A percentile compares a stretch with the other conserved stretches of the same genome.
These are phyloP conservation scores for Saxophila tyrrhenica DNA, from an alignment of 495 filamentous ascomycete genomes.

Conservation along the genomic window DNA sequence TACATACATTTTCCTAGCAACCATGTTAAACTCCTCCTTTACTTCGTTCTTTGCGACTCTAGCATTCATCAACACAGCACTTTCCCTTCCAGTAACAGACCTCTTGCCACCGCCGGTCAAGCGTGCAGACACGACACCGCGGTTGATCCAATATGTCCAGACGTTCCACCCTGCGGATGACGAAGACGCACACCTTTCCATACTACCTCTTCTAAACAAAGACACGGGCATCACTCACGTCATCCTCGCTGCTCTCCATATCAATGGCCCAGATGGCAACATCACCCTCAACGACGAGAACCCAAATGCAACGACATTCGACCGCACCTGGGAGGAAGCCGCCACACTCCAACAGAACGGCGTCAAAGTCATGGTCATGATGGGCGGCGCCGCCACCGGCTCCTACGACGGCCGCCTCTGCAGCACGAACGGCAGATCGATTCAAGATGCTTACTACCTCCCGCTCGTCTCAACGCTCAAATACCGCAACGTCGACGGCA, in stretches of 20 bases:
- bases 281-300: conserved; percentile 69
- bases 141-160: conserved; percentile 33
- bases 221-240: conserved; percentile 53
- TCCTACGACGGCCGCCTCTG: conserved; percentile 36
- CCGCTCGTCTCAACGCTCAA: conserved; percentile 51
- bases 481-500: conserved; percentile 48
- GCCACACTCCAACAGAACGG: conserved; percentile 50
- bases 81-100: background rate
- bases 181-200: conserved; percentile 44
- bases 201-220: conserved; percentile 55
- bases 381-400: conserved; percentile 67
- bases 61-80: background rate
- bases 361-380: conserved; percentile 67
- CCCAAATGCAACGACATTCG: conserved; percentile 44
- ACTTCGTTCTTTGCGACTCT: background rate
- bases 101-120: background rate
- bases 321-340: conserved; percentile 59
- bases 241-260: conserved; percentile 68
- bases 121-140: background rate
- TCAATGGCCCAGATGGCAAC: conserved; percentile 48
- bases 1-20: background rate
- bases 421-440: background rate
- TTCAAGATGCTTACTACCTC: conserved; percentile 41
- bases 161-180: conserved; percentile 26
- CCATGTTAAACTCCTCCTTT: background rate